A percentile compares a stretch with the other conserved stretches of the same genome.
phyloP scores from a whole-genome alignment of 345 rosid species.

The Moricandia moricandioides region DNA sequence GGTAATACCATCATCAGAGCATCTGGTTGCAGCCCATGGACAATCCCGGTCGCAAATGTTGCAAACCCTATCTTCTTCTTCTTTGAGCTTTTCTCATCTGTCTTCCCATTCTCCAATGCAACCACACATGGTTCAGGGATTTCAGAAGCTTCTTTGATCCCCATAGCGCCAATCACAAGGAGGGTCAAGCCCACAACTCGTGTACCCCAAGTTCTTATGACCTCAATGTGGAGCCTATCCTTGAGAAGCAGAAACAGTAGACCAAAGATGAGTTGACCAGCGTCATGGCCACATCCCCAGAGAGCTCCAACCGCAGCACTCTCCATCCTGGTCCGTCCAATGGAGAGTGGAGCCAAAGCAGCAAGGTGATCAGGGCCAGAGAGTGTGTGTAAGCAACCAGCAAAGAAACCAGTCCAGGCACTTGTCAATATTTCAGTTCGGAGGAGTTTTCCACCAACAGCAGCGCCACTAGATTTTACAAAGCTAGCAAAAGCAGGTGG shows the following conservation, averaged over 20 bases:
- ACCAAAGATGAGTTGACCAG: constrained; percentile 90
- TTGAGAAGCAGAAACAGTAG: constrained; percentile 68
- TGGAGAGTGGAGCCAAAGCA: constrained; percentile 93
- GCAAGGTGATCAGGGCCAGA: constrained; percentile 99
- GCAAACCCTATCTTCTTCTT: constrained; percentile 95
- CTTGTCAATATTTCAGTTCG: constrained; percentile 63
- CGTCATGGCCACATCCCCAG: constrained; percentile 99
- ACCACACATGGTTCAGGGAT: constrained; percentile 69
- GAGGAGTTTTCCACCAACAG: constrained; percentile 52
- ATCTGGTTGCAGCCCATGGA: constrained; percentile 94
- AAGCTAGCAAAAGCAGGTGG: constrained; percentile 79
- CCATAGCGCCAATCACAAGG: constrained; percentile 81
- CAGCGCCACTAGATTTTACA: constrained; percentile 49
- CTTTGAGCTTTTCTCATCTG: constrained; percentile 50
- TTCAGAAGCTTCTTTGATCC: constrained; percentile 83
- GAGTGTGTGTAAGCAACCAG: constrained; percentile 89
- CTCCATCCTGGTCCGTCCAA: constrained; percentile 79
- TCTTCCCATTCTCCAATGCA: constrained; percentile 68
- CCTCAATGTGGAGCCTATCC: constrained; percentile 82
- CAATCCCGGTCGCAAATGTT: constrained; percentile 89
- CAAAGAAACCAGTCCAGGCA: constrained; percentile 94
- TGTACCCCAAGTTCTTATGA: constrained; percentile 89
- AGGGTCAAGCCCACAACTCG: constrained; percentile 82
- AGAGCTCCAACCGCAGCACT: constrained; percentile 96
- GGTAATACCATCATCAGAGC: constrained; percentile 97